Percentiles rank a stretch among this genome's conserved stretches.
Conservation (phyloP, 139 green algal genomes). For the Protoeuglena noctilucae region DNA sequence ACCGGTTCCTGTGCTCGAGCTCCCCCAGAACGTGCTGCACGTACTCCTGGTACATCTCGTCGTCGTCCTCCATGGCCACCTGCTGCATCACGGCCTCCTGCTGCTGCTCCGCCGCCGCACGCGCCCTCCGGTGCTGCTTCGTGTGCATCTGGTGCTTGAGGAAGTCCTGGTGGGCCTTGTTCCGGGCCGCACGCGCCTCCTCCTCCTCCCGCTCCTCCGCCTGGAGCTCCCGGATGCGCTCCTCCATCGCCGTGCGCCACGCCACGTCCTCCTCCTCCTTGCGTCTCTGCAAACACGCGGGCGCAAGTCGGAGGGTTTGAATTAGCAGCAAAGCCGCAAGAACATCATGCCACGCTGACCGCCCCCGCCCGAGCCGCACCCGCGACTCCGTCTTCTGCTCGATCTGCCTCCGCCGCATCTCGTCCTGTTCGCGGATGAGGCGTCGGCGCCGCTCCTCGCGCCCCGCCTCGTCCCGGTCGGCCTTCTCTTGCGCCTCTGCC, state of each 20-base stretch:
- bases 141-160: slow-evolving; percentile 3
- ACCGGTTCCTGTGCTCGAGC: not conserved
- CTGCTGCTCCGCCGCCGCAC: not conserved
- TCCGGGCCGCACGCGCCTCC: not conserved
- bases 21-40: not conserved
- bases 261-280: slow-evolving; percentile 3
- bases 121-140: slow-evolving; percentile 1
- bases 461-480: not conserved
- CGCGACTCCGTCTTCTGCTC: no score
- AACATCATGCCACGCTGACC: no score
- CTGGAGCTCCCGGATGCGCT: slow-evolving; percentile 1
- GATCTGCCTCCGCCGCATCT: not conserved
- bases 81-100: not conserved
- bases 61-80: not conserved
- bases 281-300: not conserved
- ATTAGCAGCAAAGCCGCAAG: not conserved
- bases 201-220: not conserved
- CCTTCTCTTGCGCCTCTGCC: not conserved
- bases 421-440: not conserved
- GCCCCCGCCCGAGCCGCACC: no score
- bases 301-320: not conserved
- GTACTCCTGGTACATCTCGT: slow-evolving; percentile 5
- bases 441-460: not conserved
- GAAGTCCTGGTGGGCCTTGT: slow-evolving; percentile 5
- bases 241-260: not conserved